A percentile compares a stretch with the other conserved stretches of the same genome.
These are phyloP conservation scores for Trichoderma afroharzianum DNA, from an alignment of 2,329 filamentous ascomycete genomes.

Conservation along the genomic window DNA sequence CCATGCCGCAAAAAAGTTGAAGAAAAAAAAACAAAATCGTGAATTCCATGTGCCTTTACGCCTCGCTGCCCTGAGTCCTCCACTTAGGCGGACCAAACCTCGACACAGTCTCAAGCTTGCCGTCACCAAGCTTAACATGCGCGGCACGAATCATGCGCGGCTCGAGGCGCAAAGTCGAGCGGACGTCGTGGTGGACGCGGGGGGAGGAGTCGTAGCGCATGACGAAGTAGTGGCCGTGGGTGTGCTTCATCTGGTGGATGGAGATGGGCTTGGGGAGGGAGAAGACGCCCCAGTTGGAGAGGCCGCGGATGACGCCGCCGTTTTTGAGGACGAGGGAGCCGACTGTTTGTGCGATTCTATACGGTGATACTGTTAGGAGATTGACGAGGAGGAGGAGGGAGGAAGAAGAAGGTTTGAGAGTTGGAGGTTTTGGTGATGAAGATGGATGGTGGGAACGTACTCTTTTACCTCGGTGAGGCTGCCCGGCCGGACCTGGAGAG, in stretches of 20 bases:
- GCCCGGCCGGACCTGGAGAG: constrained; percentile 80
- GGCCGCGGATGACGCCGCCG: constrained; percentile 85
- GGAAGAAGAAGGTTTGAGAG: background rate
- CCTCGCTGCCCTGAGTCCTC: constrained; percentile 37
- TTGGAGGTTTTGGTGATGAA: background rate
- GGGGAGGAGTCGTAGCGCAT: constrained; percentile 88
- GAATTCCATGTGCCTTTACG: constrained; percentile 16
- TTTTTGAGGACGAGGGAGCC: constrained; percentile 78
- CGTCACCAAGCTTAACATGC: constrained; percentile 78
- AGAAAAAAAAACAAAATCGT: background rate
- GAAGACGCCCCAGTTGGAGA: constrained; percentile 95
- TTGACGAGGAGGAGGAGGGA: background rate
- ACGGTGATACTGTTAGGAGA: constrained; percentile 4
- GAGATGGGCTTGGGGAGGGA: constrained; percentile 75
- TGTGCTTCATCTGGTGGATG: constrained; percentile 79
- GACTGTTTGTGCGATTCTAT: constrained; percentile 80
- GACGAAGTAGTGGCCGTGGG: constrained; percentile 91
- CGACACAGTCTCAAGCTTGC: constrained; percentile 50
- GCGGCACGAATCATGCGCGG: constrained; percentile 85
- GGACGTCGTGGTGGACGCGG: constrained; percentile 69
- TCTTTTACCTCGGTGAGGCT: constrained; percentile 91
- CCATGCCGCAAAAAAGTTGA: background rate
- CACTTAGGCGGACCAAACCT: constrained; percentile 50
- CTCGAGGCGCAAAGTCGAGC: constrained; percentile 75
- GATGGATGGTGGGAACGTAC: constrained; percentile 52